phyloP scores from a whole-genome alignment of 169 alveolate species.

The Amoebophrya sp. region DNA sequence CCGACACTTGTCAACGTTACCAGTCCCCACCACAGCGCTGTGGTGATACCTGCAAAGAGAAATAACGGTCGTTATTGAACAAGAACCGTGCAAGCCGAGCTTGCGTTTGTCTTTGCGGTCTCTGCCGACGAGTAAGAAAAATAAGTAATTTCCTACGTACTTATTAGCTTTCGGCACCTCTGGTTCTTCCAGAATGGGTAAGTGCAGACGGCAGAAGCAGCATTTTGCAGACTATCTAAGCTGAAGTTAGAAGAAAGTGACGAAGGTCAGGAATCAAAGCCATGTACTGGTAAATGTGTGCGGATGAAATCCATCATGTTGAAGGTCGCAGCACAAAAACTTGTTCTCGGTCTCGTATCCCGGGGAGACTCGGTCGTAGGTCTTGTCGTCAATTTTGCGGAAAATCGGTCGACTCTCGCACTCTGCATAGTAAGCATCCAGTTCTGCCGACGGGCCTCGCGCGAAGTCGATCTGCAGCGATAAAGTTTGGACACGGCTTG shows the following conservation, averaged over 20 bases:
- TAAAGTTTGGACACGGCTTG: too few species aligned
- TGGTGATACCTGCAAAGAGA: too few species aligned
- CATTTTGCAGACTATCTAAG: too few species aligned
- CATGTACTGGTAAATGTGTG: neutral
- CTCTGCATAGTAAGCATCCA: neutral
- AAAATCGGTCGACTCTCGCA: neutral
- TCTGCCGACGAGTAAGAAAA: too few species aligned
- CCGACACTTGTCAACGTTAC: neutral
- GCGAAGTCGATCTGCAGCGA: conserved; percentile 16
- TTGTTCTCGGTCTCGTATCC: neutral
- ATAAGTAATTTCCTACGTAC: too few species aligned
- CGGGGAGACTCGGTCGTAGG: neutral
- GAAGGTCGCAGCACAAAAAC: neutral
- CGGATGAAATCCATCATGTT: neutral
- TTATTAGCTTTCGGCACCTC: too few species aligned
- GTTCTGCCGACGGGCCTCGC: neutral
- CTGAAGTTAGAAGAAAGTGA: too few species aligned
- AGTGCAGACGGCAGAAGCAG: too few species aligned
- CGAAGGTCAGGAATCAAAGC: neutral
- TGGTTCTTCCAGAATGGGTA: too few species aligned
- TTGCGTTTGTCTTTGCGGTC: too few species aligned
- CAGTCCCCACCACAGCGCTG: neutral
- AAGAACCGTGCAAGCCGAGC: too few species aligned
- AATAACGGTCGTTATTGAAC: too few species aligned
- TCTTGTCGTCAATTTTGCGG: neutral